Evolutionary conservation across 345 rosid species (phyloP).

Genomic region (Populus davidiana): DNA sequence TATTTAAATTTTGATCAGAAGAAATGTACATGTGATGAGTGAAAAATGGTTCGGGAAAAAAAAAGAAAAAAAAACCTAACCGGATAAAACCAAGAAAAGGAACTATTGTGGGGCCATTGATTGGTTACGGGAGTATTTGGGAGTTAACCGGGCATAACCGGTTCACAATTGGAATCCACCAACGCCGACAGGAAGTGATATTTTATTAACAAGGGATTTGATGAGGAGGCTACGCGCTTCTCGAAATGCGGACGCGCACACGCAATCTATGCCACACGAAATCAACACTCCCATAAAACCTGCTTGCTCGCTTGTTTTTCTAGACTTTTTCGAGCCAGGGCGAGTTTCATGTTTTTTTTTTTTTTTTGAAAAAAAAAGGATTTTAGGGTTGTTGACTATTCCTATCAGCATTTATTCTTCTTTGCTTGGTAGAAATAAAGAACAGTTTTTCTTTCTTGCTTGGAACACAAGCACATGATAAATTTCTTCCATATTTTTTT

Average conservation of each 20-base stretch:
- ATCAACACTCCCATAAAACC: constrained; percentile 21
- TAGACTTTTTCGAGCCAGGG: not conserved
- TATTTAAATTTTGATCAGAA: too few relatives aligned
- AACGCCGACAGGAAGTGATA: constrained; percentile 14
- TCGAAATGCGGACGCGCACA: not conserved
- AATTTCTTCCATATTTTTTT: too few relatives aligned
- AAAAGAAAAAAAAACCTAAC: too few relatives aligned
- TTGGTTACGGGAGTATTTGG: not conserved
- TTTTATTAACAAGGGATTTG: not conserved
- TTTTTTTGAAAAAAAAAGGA: too few relatives aligned
- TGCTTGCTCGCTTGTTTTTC: not conserved
- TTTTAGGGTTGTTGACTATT: not conserved
- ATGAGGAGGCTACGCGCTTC: constrained; percentile 1
- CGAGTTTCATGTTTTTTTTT: too few relatives aligned
- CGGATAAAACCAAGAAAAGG: too few relatives aligned
- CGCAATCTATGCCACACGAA: constrained; percentile 25
- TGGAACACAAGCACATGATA: too few relatives aligned
- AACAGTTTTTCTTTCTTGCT: too few relatives aligned
- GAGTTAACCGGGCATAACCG: constrained; percentile 24
- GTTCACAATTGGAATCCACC: constrained; percentile 16
- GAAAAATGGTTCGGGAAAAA: too few relatives aligned
- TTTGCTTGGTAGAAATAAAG: too few relatives aligned
- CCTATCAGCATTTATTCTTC: too few relatives aligned
- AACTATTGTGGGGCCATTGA: not conserved
- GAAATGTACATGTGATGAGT: too few relatives aligned